Evolutionary conservation across 345 rosid species (phyloP), one percentile per base, ranked within the genome.

Genomic region (Ailanthus altissimus): DNA sequence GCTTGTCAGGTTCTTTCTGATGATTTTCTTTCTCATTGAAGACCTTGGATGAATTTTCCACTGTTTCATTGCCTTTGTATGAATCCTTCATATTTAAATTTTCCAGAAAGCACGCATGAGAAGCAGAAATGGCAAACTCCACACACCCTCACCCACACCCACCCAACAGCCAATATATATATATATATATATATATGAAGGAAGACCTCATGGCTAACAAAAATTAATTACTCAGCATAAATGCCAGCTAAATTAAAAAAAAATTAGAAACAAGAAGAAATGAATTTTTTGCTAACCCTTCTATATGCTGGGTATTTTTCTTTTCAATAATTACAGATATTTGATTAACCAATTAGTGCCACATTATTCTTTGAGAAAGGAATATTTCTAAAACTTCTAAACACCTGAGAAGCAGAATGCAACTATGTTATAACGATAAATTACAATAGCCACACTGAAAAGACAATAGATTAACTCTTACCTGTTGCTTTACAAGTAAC

Each of bases 401-500:
- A n/a, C 26, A 18, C 45, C 53, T 76, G 69, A 57, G 54, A 46
- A 72, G 56, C 18, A 51, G 40, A 40, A 32, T 36, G 15, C 51
- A 72, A 36, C 53, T 36, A 62, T 16, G 21, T 53, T 53, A 23
- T 32, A 43, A 61, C 66, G 49, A 46, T 69, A 28, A 51, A 20
- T 42, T 63, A 18, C 6, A 16, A 62, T 53, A 72, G 38, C 47
- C 53, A 67, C 51, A 36, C n/a, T 61, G 40, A 50, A 59, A 26
- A 21, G 63, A 38, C 75, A 74, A 64, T 16, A 73, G 42, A 76
- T 43, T 73, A 78, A 73, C 53, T 67, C 76, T 49, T 89, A 95
- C 99, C 93, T 87, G 84, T 70, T 87, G 80, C 70, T 86, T 87
- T 73, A 84, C 87, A 56, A 95, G 85, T 54, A 92, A 85, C 66